A percentile compares a stretch with the other conserved stretches of the same genome.
Conservation (phyloP, 2,329 filamentous ascomycete species). For the Venturia asperata region DNA sequence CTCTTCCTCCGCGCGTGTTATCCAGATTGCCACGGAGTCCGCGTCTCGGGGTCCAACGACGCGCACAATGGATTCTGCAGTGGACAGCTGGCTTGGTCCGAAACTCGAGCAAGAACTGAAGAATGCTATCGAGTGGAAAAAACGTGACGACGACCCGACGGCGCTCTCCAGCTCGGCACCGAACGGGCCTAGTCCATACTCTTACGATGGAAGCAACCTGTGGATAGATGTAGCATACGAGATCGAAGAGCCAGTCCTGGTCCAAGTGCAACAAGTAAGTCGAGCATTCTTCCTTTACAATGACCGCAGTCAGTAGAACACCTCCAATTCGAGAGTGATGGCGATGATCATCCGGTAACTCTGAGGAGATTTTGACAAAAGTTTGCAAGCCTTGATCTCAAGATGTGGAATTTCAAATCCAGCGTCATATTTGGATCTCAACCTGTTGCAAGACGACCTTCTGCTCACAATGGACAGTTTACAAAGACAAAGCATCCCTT, state of each 20-base stretch:
- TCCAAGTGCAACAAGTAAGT: conserved; percentile 16
- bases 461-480: conserved; percentile 5
- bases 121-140: conserved; percentile 8
- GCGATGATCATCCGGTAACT: too few relatives aligned
- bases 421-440: too few relatives aligned
- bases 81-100: conserved; percentile 13
- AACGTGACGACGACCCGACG: background rate
- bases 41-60: background rate
- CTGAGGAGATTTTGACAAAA: too few relatives aligned
- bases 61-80: background rate
- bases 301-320: too few relatives aligned
- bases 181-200: background rate
- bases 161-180: too few relatives aligned
- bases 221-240: background rate
- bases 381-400: too few relatives aligned
- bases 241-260: background rate
- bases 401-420: too few relatives aligned
- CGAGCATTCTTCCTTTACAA: background rate
- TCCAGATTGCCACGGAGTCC: background rate
- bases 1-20: background rate
- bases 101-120: conserved; percentile 10
- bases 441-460: background rate
- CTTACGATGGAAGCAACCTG: conserved; percentile 15
- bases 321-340: too few relatives aligned
- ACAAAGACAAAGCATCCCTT: conserved; percentile 4